Evolutionary conservation across 164 flowering plant genomes (phyloP).

Genomic region (Vitis rotundifolia): DNA sequence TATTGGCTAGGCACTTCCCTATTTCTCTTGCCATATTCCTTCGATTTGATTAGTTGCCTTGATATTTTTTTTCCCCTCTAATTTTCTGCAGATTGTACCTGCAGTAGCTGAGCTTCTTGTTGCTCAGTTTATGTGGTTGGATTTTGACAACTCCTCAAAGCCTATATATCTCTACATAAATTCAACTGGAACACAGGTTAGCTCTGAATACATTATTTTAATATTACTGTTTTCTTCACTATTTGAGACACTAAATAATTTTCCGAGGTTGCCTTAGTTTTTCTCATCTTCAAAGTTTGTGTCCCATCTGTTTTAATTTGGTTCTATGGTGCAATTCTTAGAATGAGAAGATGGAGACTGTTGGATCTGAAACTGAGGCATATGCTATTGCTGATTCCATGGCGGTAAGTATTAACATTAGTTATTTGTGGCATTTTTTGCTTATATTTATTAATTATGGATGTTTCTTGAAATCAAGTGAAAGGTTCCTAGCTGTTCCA

Average conservation of each 20-base stretch:
- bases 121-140: conserved; percentile 87
- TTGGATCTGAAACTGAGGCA: conserved; percentile 93
- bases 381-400: conserved; percentile 89
- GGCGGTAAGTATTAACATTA: conserved; percentile 53
- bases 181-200: conserved; percentile 92
- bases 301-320: conserved; percentile 2
- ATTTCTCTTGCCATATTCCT: neutral
- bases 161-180: conserved; percentile 89
- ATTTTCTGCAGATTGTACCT: conserved; percentile 73
- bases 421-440: neutral
- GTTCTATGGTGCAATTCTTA: conserved; percentile 25
- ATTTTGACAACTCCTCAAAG: conserved; percentile 67
- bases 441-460: neutral
- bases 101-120: conserved; percentile 90
- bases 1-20: no score
- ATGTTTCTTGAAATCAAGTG: neutral
- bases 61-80: neutral
- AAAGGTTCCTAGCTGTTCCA: neutral
- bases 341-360: conserved; percentile 78
- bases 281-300: neutral
- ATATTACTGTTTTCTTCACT: neutral
- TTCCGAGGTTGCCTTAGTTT: neutral
- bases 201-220: conserved; percentile 2
- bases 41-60: neutral
- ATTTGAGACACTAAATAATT: neutral